Conservation (phyloP, 768 basidiomycete genomes). For the Calocybe gangraenosa region DNA sequence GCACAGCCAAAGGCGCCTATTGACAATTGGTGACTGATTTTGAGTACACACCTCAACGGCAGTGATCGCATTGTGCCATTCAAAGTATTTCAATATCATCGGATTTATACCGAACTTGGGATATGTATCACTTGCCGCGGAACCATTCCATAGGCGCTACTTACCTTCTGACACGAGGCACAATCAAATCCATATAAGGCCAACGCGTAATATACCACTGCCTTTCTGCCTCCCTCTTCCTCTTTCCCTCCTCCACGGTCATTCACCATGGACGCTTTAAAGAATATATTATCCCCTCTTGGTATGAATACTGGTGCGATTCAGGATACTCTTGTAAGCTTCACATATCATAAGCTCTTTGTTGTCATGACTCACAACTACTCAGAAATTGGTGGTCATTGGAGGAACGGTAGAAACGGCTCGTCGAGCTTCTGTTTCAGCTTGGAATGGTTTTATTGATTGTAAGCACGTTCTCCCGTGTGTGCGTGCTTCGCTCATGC, state of each 20-base stretch:
- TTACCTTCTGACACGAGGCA: constrained; percentile 42
- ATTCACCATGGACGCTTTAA: constrained; percentile 62
- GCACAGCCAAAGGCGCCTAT: too few species aligned
- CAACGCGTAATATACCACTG: constrained; percentile 31
- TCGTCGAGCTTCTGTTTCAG: constrained; percentile 73
- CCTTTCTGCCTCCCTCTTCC: constrained; percentile 28
- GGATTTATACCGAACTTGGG: constrained; percentile 15
- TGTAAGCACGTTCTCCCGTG: constrained; percentile 41
- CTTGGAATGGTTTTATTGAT: constrained; percentile 88
- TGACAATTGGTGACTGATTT: too few species aligned
- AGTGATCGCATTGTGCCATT: constrained; percentile 13
- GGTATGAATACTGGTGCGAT: constrained; percentile 64
- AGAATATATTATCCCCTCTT: constrained; percentile 67
- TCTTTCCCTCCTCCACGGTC: constrained; percentile 16
- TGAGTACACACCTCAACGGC: neutral
- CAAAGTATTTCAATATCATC: constrained; percentile 10
- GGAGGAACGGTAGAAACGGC: constrained; percentile 88
- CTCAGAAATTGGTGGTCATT: constrained; percentile 84
- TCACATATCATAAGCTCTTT: neutral
- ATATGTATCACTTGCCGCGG: constrained; percentile 18
- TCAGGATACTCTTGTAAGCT: constrained; percentile 72
- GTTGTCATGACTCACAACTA: constrained; percentile 7
- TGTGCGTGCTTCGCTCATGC: neutral
- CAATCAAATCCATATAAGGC: constrained; percentile 38
- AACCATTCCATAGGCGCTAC: constrained; percentile 23